Evolutionary conservation across 192 early-diverging fungal genomes (phyloP).

Genomic region (Coemansia sp.): DNA sequence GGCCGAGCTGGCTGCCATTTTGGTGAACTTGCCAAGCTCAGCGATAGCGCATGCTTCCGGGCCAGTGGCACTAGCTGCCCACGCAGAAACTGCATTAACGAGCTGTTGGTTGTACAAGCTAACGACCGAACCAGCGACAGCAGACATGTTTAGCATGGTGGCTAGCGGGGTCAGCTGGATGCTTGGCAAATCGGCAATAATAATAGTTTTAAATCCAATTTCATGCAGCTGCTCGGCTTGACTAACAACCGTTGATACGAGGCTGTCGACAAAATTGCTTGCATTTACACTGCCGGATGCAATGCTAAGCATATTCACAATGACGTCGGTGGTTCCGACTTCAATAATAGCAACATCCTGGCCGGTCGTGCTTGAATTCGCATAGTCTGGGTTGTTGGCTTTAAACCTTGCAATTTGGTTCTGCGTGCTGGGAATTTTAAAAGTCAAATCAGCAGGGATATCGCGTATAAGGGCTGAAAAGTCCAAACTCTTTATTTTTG

Average conservation of each 20-base stretch:
- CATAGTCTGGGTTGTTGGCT: too few species aligned
- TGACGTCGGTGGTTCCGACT: slow-evolving; percentile 20
- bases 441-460: not conserved
- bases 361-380: not conserved
- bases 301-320: slow-evolving; percentile 14
- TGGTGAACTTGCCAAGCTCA: slow-evolving; percentile 27
- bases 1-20: slow-evolving; percentile 15
- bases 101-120: not conserved
- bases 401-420: too few species aligned
- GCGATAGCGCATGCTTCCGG: not conserved
- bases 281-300: slow-evolving; percentile 3
- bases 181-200: slow-evolving; percentile 20
- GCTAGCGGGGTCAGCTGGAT: slow-evolving; percentile 25
- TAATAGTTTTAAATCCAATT: slow-evolving; percentile 28
- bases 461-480: not conserved
- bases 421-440: slow-evolving; percentile 27
- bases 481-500: not conserved
- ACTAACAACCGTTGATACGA: slow-evolving; percentile 10
- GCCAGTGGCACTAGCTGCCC: not conserved
- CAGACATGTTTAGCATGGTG: slow-evolving; percentile 2
- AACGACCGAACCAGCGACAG: not conserved
- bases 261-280: slow-evolving; percentile 15
- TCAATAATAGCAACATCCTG: slow-evolving; percentile 2
- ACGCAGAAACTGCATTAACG: not conserved
- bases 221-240: slow-evolving; percentile 26